Conservation (phyloP, 2,329 filamentous ascomycete genomes). For the Hymenoscyphus scutula region DNA sequence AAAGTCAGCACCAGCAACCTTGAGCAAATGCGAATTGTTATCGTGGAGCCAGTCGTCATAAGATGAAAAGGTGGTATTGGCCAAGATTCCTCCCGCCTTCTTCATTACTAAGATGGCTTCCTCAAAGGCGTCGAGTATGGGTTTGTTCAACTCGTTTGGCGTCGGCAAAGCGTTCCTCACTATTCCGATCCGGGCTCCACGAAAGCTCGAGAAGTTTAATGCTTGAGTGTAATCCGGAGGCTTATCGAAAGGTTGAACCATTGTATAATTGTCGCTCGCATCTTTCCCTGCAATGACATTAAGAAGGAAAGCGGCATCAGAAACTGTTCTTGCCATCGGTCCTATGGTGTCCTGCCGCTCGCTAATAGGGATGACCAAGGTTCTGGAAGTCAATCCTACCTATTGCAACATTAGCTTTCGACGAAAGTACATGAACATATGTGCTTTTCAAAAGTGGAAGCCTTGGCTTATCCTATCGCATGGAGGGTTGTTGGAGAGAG, state of each 20-base stretch:
- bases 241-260: conserved; percentile 52
- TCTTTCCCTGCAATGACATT: conserved; percentile 62
- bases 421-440: not conserved
- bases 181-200: conserved; percentile 61
- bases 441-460: no score
- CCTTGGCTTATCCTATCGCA: no score
- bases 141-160: conserved; percentile 35
- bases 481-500: not conserved
- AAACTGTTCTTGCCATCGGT: conserved; percentile 59
- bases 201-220: conserved; percentile 51
- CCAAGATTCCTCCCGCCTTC: conserved; percentile 56
- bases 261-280: conserved; percentile 61
- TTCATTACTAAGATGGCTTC: conserved; percentile 50
- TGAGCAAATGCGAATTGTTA: conserved; percentile 31
- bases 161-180: conserved; percentile 50
- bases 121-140: conserved; percentile 55
- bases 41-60: conserved; percentile 41
- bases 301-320: conserved; percentile 62
- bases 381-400: conserved; percentile 58
- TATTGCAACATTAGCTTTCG: not conserved
- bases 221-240: conserved; percentile 61
- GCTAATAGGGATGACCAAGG: conserved; percentile 64
- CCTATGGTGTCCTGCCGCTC: conserved; percentile 65
- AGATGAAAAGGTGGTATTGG: conserved; percentile 58
- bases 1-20: conserved; percentile 59